phyloP scores from a whole-genome alignment of 2,329 filamentous ascomycete species.

The Balansia obtecta region DNA sequence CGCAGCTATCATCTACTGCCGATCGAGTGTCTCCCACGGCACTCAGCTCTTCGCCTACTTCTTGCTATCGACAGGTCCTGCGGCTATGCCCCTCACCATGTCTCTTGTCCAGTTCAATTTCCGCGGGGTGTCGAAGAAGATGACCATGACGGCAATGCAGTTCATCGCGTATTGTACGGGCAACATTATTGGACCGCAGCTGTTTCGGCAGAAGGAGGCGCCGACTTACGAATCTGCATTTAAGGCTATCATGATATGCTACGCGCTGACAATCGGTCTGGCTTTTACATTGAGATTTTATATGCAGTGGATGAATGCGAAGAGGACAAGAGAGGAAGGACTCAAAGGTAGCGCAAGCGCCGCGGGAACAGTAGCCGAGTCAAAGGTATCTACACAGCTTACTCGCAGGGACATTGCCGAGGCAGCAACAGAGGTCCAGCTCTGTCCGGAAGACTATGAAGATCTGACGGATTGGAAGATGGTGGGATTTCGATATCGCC shows the following conservation, averaged over 20 bases:
- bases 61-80: slow-evolving; percentile 38
- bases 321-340: slow-evolving; percentile 29
- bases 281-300: slow-evolving; percentile 33
- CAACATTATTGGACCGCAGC: slow-evolving; percentile 43
- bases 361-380: slow-evolving; percentile 26
- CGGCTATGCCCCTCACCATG: slow-evolving; percentile 41
- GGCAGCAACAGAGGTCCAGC: slow-evolving; percentile 22
- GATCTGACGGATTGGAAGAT: slow-evolving; percentile 50
- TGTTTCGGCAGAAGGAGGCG: slow-evolving; percentile 36
- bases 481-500: slow-evolving; percentile 44
- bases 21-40: slow-evolving; percentile 25
- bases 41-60: slow-evolving; percentile 46
- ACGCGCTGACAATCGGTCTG: slow-evolving; percentile 34
- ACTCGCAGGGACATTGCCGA: slow-evolving; percentile 15
- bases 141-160: slow-evolving; percentile 43
- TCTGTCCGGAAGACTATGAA: slow-evolving; percentile 36
- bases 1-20: slow-evolving; percentile 39
- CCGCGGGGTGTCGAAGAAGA: slow-evolving; percentile 46
- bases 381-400: slow-evolving; percentile 20
- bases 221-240: slow-evolving; percentile 42
- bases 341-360: slow-evolving; percentile 30
- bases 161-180: slow-evolving; percentile 44
- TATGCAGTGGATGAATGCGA: slow-evolving; percentile 31
- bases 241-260: slow-evolving; percentile 42
- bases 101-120: slow-evolving; percentile 44